These are phyloP conservation scores for Boletus vinaceobasis DNA, from an alignment of 768 basidiomycete genomes.

Conservation along the genomic window DNA sequence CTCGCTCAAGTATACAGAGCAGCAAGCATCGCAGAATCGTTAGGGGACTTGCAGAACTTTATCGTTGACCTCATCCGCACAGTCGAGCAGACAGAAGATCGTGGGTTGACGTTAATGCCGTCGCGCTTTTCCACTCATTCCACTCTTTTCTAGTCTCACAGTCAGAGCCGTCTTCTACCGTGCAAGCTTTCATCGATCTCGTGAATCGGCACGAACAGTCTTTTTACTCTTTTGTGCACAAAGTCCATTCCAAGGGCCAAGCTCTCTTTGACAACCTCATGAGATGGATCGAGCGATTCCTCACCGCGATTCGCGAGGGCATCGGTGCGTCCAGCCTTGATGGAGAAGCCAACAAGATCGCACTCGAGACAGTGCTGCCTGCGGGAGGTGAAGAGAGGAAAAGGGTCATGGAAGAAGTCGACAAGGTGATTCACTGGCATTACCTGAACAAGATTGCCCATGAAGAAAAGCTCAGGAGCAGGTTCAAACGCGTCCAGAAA, in stretches of 20 bases:
- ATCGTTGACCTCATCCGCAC: constrained; percentile 93
- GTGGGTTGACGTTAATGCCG: constrained; percentile 44
- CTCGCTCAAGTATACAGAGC: constrained; percentile 96
- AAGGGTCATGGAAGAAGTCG: constrained; percentile 79
- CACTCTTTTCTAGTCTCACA: constrained; percentile 55
- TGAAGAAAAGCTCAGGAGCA: constrained; percentile 85
- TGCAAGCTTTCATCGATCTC: constrained; percentile 90
- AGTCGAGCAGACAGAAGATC: constrained; percentile 85
- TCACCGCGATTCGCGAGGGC: constrained; percentile 87
- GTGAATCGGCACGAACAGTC: constrained; percentile 92
- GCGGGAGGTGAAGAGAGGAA: constrained; percentile 74
- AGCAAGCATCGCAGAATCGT: constrained; percentile 92
- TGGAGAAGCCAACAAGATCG: constrained; percentile 38
- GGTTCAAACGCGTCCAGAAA: constrained; percentile 65
- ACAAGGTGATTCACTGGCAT: constrained; percentile 87
- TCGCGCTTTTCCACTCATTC: neutral
- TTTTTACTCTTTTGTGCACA: constrained; percentile 97
- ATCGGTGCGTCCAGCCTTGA: constrained; percentile 44
- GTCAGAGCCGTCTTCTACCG: constrained; percentile 80
- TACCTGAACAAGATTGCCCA: constrained; percentile 91
- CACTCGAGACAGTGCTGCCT: constrained; percentile 88
- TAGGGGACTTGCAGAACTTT: constrained; percentile 89
- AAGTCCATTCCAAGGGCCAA: constrained; percentile 95
- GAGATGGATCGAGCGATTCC: constrained; percentile 95
- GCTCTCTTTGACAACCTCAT: constrained; percentile 91